phyloP scores from a whole-genome alignment of 2,329 filamentous ascomycete species.

The Ophiobolus disseminans region DNA sequence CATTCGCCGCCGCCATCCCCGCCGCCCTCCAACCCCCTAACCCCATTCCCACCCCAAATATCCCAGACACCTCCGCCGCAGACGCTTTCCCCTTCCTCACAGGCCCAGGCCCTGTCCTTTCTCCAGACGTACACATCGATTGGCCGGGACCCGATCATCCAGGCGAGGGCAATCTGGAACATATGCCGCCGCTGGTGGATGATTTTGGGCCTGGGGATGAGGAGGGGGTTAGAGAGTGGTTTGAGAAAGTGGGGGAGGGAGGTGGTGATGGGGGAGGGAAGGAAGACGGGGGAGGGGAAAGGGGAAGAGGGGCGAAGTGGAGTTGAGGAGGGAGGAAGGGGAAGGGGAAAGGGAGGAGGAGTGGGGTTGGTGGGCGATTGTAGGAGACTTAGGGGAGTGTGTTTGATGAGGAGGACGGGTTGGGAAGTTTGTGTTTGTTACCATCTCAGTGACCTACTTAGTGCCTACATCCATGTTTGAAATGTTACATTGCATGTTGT shows the following conservation, averaged over 20 bases:
- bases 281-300: no score
- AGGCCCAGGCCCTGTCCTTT: conserved; percentile 26
- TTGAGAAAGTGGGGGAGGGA: conserved; percentile 1
- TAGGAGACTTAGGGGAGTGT: no score
- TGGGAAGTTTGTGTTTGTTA: no score
- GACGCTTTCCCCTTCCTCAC: conserved; percentile 21
- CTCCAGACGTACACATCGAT: conserved; percentile 9
- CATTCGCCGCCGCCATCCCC: neutral
- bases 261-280: neutral
- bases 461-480: no score
- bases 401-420: no score
- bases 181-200: conserved; percentile 8
- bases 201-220: conserved; percentile 7
- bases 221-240: conserved; percentile 9
- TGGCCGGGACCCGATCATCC: conserved; percentile 17
- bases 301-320: no score
- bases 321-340: no score
- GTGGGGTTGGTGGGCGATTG: no score
- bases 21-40: neutral
- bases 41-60: neutral
- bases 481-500: no score
- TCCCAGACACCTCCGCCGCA: conserved; percentile 1
- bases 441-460: no score
- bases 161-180: conserved; percentile 6
- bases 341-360: no score